phyloP scores from a whole-genome alignment of 306 rosid genomes.

The Myrica gale region DNA sequence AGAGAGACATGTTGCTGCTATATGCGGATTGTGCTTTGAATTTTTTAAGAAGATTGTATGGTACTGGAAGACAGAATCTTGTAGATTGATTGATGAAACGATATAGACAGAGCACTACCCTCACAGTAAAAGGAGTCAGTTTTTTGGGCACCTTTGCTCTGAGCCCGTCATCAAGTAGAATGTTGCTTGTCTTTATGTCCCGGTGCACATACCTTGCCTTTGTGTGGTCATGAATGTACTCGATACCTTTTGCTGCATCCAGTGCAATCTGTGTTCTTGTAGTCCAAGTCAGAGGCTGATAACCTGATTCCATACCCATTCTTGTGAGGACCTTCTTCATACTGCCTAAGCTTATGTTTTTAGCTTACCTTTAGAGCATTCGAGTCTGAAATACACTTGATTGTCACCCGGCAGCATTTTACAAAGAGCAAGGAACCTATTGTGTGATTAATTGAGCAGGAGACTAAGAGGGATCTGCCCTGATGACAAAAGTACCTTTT shows the following conservation, averaged over 20 bases:
- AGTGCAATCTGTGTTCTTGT: constrained; percentile 80
- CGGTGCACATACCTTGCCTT: constrained; percentile 77
- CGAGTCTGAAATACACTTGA: neutral
- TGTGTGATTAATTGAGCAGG: no score
- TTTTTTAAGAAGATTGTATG: neutral
- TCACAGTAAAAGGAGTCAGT: constrained; percentile 5
- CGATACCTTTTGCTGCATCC: constrained; percentile 82
- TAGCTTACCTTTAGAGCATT: neutral
- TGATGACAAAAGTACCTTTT: constrained; percentile 73
- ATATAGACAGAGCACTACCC: neutral
- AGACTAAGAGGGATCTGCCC: no score
- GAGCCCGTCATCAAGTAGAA: constrained; percentile 68
- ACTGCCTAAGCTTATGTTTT: neutral
- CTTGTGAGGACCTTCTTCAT: constrained; percentile 2
- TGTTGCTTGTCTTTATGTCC: constrained; percentile 74
- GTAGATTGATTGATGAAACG: neutral
- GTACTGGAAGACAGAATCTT: neutral
- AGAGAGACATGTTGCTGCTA: neutral
- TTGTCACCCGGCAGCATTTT: no score
- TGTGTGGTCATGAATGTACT: constrained; percentile 84
- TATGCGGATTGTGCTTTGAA: neutral
- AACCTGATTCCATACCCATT: constrained; percentile 44
- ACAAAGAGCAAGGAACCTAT: no score
- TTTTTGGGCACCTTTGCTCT: constrained; percentile 64
- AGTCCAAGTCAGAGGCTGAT: constrained; percentile 78